phyloP scores from a whole-genome alignment of 495 filamentous ascomycete species.

The Margaritispora aquatica region DNA sequence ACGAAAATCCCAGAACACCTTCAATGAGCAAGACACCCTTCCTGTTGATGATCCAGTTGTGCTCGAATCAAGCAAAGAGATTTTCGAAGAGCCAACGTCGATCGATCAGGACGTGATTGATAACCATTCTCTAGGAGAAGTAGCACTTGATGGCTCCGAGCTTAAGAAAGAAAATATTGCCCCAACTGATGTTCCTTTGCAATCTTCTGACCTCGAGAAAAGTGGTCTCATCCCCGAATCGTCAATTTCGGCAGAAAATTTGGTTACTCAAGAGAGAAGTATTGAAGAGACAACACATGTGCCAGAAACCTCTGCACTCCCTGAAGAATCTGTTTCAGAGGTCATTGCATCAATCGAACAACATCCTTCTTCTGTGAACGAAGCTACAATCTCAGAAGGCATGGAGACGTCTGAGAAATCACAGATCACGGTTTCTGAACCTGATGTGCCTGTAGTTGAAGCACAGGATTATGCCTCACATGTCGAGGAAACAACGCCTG shows the following conservation, averaged over 20 bases:
- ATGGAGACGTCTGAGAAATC: not conserved
- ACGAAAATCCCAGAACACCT: not conserved
- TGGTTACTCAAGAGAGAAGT: too few relatives aligned
- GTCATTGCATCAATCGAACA: too few relatives aligned
- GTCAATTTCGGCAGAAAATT: too few relatives aligned
- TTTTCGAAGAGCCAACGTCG: not conserved
- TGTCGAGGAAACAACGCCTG: slow-evolving; percentile 13
- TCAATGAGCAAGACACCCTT: slow-evolving; percentile 20
- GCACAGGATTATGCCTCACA: slow-evolving; percentile 18
- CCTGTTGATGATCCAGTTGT: not conserved
- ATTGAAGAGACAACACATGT: too few relatives aligned
- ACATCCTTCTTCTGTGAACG: not conserved
- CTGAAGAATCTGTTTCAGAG: too few relatives aligned
- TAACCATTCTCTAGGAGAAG: too few relatives aligned
- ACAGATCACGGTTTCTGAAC: not conserved
- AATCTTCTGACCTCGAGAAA: too few relatives aligned
- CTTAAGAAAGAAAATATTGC: too few relatives aligned
- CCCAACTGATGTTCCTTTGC: too few relatives aligned
- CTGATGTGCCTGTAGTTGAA: slow-evolving; percentile 2
- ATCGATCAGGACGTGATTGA: not conserved
- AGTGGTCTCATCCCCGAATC: too few relatives aligned
- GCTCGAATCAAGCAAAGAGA: not conserved
- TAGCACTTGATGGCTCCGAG: too few relatives aligned
- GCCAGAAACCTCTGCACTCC: too few relatives aligned
- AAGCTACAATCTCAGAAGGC: not conserved